Base-by-base conservation (phyloP, 495 filamentous ascomycete species). In the Venustampulla echinocandica region DNA sequence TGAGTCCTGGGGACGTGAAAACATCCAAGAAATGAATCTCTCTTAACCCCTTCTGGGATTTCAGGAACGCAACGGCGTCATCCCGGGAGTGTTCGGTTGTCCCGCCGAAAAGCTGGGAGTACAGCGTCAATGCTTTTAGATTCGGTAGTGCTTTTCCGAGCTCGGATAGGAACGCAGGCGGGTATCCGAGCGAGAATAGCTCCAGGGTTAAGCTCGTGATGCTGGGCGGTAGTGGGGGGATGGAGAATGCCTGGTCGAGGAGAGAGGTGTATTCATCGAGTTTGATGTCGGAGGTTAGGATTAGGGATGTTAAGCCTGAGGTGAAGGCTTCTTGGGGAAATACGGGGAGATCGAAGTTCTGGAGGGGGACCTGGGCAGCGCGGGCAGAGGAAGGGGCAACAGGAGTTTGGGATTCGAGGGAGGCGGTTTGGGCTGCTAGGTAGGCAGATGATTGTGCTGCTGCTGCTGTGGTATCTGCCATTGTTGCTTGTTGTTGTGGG, bases 281-380 rank as follows among this genome's bases (percentile, higher is more conserved):
- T 28, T 47, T 44, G 43, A 57, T 53, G 27, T 57, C 50, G 22
- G 37, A 18, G 6, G 54, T 57, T 0, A 57, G 46, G 39, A 57
- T 50, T 7, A 54, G 34, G 14, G 50, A 36, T 24, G 24, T 33
- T 14, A 53, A 52, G 19, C 54, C 54, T 7, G 51, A 15, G 2
- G 52, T 39, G 54, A 60, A 58, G 5, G 50, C 50, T 33, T 60
- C 54, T 24, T 69, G 68, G 44, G 69, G 75, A 67, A 75, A 81
- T 67, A 77, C 77, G 19, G 76, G 70, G 1, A 75, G 73, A 56
- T 69, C 73, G 61, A 56, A 56, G 40, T 34, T 34, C 19, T 41
- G 34, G 6, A 55, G 40, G 0, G 53, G 53, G 14, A 55, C 45
- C 27, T 55, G 67, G 65, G 64, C 76, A 65, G 53, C 65, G 61